Evolutionary conservation across 2,329 filamentous ascomycete genomes (phyloP), one percentile per base, ranked within the genome.

Genomic region (Arthrobotrys entomopaga): DNA sequence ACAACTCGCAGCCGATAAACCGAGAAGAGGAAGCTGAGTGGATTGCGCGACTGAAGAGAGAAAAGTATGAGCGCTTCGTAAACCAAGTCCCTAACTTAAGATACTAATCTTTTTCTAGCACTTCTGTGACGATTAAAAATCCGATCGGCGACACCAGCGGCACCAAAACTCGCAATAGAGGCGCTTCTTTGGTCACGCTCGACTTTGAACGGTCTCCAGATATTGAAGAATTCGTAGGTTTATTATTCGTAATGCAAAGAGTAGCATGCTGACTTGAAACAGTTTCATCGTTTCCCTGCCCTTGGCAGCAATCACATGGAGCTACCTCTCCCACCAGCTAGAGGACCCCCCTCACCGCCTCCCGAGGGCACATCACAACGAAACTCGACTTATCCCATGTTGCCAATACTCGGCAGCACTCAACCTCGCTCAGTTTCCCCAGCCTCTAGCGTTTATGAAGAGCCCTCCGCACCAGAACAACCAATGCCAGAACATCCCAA

Each of bases 21-120:
- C 87, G 88, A 3, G 91, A 94, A 76, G 94, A 97, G 80, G 88
- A 95, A 76, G 87, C 87, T 69, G 87, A 87, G 49, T 97, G 93
- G 91, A 87, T 93, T 79, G 89, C 92, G 76, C 88, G 88, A 71
- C 87, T 95, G 2, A 86, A 89, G 73, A 87, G 87, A 48, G 90
- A 93, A 76, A 82, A 54, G 80, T 85, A 83, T 13, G 86, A 50
- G 86, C 89, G 1, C 42, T 10, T 19, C 11, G 22, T 13, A 15
- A 8, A 5, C 6, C 4, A 2, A 50, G 6, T 22, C 40, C 24
- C 20, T 15, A 8, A 5, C 19, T 48, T 20, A n/a, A 24, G 8
- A 40, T 15, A 20, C 48, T 61, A 53, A 57, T 42, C 2, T 11
- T 19, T 3, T 10, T 19, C 8, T 16, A 74, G 70, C 24, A 58